These are phyloP conservation scores for Scutellaria baicalensis DNA, from an alignment of 257 asterid genomes.

Conservation along the genomic window DNA sequence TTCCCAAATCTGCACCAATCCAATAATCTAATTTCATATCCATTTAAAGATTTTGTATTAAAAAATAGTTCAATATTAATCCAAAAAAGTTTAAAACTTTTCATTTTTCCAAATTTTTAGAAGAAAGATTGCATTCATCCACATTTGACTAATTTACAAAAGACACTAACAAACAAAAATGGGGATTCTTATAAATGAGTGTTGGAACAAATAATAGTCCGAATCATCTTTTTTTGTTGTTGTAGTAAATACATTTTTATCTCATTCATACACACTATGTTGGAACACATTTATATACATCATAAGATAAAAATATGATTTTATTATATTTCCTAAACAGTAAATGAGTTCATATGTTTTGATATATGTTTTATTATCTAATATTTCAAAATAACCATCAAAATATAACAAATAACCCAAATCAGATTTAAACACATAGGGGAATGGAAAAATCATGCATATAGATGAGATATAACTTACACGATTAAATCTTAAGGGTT, in stretches of 20 bases:
- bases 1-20: not conserved
- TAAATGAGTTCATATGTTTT: too few relatives aligned
- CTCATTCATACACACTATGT: not conserved
- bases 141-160: not conserved
- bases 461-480: too few relatives aligned
- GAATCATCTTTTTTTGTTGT: not conserved
- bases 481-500: too few relatives aligned
- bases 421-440: too few relatives aligned
- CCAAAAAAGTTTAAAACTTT: too few relatives aligned
- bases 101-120: not conserved
- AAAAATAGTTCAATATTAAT: not conserved
- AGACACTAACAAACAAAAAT: not conserved
- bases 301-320: too few relatives aligned
- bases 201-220: not conserved
- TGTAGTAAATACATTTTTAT: not conserved
- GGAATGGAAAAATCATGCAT: too few relatives aligned
- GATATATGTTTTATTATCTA: too few relatives aligned
- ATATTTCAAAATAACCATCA: too few relatives aligned
- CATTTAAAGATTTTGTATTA: not conserved
- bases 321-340: too few relatives aligned
- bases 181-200: not conserved
- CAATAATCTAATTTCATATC: not conserved
- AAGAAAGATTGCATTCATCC: not conserved
- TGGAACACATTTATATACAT: too few relatives aligned
- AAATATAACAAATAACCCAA: too few relatives aligned